Conservation (phyloP, 1,284 basidiomycete genomes). For the Macrocybe sp. region DNA sequence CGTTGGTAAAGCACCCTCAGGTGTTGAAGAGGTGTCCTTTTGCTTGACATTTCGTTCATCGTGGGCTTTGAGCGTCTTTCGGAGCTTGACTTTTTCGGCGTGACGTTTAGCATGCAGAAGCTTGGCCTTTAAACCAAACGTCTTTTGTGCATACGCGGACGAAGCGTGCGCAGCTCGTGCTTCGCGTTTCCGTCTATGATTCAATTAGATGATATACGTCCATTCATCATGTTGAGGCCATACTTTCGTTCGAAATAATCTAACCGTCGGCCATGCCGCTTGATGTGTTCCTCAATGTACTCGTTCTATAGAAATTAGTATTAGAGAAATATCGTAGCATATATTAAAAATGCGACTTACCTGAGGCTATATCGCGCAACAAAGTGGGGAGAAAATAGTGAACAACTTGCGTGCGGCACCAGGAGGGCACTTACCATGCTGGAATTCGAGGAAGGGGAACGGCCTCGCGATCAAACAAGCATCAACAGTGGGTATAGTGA, state of each 20-base stretch:
- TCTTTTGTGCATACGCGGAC: conserved; percentile 88
- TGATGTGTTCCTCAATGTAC: conserved; percentile 89
- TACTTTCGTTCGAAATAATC: conserved; percentile 85
- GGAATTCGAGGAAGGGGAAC: conserved; percentile 13
- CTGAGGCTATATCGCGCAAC: conserved; percentile 52
- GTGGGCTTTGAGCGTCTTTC: conserved; percentile 98
- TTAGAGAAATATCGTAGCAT: background rate
- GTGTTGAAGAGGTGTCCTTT: conserved; percentile 75
- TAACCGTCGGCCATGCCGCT: conserved; percentile 79
- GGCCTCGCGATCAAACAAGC: conserved; percentile 23
- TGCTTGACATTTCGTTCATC: conserved; percentile 98
- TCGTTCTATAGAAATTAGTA: conserved; percentile 57
- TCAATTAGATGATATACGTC: conserved; percentile 3
- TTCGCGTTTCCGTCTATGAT: conserved; percentile 82
- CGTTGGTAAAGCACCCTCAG: conserved; percentile 88
- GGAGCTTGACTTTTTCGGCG: conserved; percentile 97
- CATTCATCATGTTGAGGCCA: conserved; percentile 4
- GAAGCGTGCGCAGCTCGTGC: conserved; percentile 89
- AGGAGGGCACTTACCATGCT: conserved; percentile 31
- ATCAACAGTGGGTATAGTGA: conserved; percentile 18
- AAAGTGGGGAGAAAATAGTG: conserved; percentile 13
- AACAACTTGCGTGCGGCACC: conserved; percentile 29
- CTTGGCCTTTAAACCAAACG: conserved; percentile 97
- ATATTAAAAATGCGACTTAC: conserved; percentile 29
- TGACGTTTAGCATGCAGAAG: conserved; percentile 94